Evolutionary conservation across 2,329 filamentous ascomycete species (phyloP).

Genomic region (Colletotrichum acutatum): DNA sequence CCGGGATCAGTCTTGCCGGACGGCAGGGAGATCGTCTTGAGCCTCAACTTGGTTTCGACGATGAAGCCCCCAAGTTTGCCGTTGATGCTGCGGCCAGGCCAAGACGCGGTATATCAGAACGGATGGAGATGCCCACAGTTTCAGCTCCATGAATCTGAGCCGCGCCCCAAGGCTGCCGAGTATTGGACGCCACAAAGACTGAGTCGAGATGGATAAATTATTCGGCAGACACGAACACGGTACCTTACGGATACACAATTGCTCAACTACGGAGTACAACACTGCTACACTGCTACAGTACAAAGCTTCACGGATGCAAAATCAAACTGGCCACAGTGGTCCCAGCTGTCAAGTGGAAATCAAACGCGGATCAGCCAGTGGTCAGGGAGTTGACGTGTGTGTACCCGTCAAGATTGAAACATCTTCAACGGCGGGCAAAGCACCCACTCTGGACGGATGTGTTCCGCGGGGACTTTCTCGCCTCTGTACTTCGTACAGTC

Average conservation of each 20-base stretch:
- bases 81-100: neutral
- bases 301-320: neutral
- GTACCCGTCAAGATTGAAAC: slow-evolving; percentile 21
- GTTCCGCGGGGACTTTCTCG: slow-evolving; percentile 26
- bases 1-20: slow-evolving; percentile 24
- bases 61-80: neutral
- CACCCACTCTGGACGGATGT: slow-evolving; percentile 22
- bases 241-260: neutral
- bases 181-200: neutral
- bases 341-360: slow-evolving; percentile 25
- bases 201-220: neutral
- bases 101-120: neutral
- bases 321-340: neutral
- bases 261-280: too few relatives aligned
- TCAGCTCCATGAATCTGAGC: neutral
- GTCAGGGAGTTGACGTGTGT: slow-evolving; percentile 15
- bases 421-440: slow-evolving; percentile 14
- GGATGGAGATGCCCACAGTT: neutral
- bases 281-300: too few relatives aligned
- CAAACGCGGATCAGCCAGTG: slow-evolving; percentile 24
- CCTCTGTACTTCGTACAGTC: neutral
- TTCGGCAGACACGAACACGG: neutral
- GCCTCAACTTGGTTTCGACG: slow-evolving; percentile 21
- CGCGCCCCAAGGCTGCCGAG: neutral
- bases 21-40: slow-evolving; percentile 26